phyloP scores from a whole-genome alignment of 306 rosid species.

The Cyclanthera cordifolia region DNA sequence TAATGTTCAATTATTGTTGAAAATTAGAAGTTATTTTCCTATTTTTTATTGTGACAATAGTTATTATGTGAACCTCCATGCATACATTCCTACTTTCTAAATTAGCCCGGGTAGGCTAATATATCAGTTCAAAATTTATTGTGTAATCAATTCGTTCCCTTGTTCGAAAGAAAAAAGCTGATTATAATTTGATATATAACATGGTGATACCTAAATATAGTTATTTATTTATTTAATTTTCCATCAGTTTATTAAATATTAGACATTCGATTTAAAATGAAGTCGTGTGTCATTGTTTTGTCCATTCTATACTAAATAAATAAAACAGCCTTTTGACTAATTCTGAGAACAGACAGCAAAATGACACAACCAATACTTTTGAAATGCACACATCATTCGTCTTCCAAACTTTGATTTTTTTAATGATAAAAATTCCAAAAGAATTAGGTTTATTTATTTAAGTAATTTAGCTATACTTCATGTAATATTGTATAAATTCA shows the following conservation, averaged over 20 bases:
- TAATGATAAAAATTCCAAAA: background rate
- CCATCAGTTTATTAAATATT: background rate
- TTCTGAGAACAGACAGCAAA: background rate
- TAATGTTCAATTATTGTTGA: background rate
- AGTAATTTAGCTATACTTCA: too few species aligned
- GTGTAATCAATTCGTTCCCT: background rate
- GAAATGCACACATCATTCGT: background rate
- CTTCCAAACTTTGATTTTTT: background rate
- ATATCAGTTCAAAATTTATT: background rate
- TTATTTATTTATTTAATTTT: too few species aligned
- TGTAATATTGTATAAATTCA: background rate
- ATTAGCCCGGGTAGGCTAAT: background rate
- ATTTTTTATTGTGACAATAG: background rate
- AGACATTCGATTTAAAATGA: background rate
- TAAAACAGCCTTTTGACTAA: background rate
- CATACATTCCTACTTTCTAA: background rate
- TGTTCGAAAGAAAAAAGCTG: background rate
- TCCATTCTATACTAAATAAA: too few species aligned
- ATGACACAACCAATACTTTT: background rate
- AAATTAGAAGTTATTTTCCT: background rate
- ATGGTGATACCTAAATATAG: too few species aligned
- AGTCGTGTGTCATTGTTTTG: background rate
- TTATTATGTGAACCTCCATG: too few species aligned
- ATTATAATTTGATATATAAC: too few species aligned
- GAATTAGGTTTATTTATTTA: background rate